Conservation (phyloP, 805 yeast species). For the Tetrapisispora phaffii region DNA sequence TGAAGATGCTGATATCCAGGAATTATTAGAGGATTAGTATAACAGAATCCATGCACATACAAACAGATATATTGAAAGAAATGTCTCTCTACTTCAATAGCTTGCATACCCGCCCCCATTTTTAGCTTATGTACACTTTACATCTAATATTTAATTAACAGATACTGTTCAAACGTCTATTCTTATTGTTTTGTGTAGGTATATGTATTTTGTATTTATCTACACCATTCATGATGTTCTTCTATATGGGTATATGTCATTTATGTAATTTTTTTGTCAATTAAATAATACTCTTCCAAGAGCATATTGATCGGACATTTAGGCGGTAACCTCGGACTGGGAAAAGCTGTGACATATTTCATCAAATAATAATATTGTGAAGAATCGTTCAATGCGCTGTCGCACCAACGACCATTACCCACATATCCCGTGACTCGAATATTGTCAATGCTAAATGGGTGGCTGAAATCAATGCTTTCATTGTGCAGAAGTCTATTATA, state of each 20-base stretch:
- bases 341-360: constrained; percentile 7
- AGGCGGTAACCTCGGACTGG: constrained; percentile 14
- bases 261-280: constrained; percentile 1
- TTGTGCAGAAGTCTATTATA: constrained; percentile 6
- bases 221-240: neutral
- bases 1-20: constrained; percentile 62
- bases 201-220: no score
- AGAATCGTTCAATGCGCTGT: constrained; percentile 3
- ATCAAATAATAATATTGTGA: constrained; percentile 9
- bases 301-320: constrained; percentile 18
- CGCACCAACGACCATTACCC: constrained; percentile 15
- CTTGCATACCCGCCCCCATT: neutral
- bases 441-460: constrained; percentile 8
- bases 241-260: neutral
- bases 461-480: constrained; percentile 5
- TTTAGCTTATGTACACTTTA: neutral
- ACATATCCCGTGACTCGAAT: constrained; percentile 13
- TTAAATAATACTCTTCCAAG: constrained; percentile 18
- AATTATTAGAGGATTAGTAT: constrained; percentile 47
- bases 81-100: neutral
- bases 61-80: neutral
- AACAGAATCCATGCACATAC: neutral
- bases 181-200: neutral
- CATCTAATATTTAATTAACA: neutral
- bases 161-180: neutral